phyloP scores from a whole-genome alignment of 352 stramenopile genomes.

The Phytophthora gonapodyides region DNA sequence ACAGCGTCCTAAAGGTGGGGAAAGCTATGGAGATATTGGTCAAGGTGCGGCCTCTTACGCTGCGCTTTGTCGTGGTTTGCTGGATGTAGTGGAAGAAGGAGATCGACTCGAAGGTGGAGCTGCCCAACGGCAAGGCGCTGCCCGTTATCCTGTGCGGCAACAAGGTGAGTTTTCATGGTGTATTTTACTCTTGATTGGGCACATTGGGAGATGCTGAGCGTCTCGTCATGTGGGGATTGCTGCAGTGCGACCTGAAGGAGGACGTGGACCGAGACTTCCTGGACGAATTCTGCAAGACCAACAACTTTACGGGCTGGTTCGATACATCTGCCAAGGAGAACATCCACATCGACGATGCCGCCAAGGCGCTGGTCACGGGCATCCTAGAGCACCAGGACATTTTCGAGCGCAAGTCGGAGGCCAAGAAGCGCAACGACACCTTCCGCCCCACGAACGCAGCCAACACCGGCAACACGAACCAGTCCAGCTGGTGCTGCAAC shows the following conservation, averaged over 20 bases:
- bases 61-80: neutral
- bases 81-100: slow-evolving; percentile 92
- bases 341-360: slow-evolving; percentile 90
- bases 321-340: slow-evolving; percentile 94
- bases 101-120: slow-evolving; percentile 92
- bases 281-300: slow-evolving; percentile 88
- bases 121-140: slow-evolving; percentile 91
- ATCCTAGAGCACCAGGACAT: slow-evolving; percentile 87
- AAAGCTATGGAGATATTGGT: neutral
- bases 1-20: slow-evolving; percentile 84
- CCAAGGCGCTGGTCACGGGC: slow-evolving; percentile 79
- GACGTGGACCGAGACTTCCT: slow-evolving; percentile 79
- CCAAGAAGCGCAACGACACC: slow-evolving; percentile 69
- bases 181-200: neutral
- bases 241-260: slow-evolving; percentile 84
- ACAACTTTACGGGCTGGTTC: slow-evolving; percentile 93
- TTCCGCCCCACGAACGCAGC: slow-evolving; percentile 75
- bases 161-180: slow-evolving; percentile 64
- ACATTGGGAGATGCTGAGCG: neutral
- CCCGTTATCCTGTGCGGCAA: slow-evolving; percentile 94
- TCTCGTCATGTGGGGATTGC: slow-evolving; percentile 6
- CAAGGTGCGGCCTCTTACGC: neutral
- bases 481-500: slow-evolving; percentile 84
- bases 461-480: slow-evolving; percentile 38
- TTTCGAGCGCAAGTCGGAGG: slow-evolving; percentile 83